Base-by-base conservation (phyloP, 2,329 filamentous ascomycete genomes). In the Diaporthe vaccinii region DNA sequence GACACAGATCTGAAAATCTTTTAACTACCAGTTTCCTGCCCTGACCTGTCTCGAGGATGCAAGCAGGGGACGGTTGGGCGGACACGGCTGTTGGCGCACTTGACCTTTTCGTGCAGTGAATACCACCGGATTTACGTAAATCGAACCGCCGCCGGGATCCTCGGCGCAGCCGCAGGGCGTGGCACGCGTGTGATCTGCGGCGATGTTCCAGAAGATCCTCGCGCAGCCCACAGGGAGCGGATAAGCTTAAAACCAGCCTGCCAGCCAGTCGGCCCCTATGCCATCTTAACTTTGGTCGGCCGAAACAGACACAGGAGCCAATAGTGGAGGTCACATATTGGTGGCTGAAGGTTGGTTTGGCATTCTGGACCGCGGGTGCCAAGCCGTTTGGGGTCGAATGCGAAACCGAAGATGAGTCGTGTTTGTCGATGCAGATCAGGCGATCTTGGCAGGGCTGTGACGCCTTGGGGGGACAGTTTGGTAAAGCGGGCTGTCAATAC, bases 371-470 rank as follows among this genome's bases (percentile, higher is more conserved):
- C 15, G 39, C 22, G 20, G 12, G 39, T 62, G 59, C 59, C 59
- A 62, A 46, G 59, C 25, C 17, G 59, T 62, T 39, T 62, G 39
- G 25, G 39, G 59, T 62, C 34, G 39, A 39, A 62, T 17, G n/a
- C 59, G 39, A 44, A 62, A 62, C 59, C 59, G 12, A 15, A 46
- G 59, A 20, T 44, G 59, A 62, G 39, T 62, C 59, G 59, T 46
- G 59, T 44, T 31, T 62, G 36, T 46, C n/a, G 15, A 12, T 62
- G 59, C 39, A 46, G 59, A 62, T 62, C 59, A 62, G 59, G 59
- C 59, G 34, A 62, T 62, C 39, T 62, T 62, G 59, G 59, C 59
- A 62, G 39, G 59, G 59, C 59, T 44, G 59, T 62, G 36, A 62
- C 59, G 36, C 39, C 59, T 62, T 62, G 59, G n/a, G 51, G n/a